Conservation (phyloP, 176 grass and related monocot genomes). For the Oryza australiensis region DNA sequence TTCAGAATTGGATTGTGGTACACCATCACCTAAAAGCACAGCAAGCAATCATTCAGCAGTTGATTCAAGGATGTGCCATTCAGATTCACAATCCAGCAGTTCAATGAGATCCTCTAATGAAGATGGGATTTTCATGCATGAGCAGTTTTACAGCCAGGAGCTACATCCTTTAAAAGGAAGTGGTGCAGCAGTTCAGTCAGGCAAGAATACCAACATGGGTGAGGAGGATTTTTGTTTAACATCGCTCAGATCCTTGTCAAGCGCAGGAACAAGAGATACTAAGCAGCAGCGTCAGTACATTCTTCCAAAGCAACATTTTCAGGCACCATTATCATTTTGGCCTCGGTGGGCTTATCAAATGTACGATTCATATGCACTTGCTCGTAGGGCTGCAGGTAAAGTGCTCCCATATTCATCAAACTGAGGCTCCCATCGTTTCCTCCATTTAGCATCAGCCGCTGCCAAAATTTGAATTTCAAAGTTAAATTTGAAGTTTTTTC, state of each 20-base stretch:
- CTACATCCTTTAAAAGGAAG: background rate
- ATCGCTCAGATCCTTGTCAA: constrained; percentile 14
- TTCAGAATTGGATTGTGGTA: constrained; percentile 44
- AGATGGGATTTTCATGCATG: constrained; percentile 38
- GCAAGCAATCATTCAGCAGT: constrained; percentile 48
- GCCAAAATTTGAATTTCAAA: too few species aligned
- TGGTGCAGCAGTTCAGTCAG: constrained; percentile 26
- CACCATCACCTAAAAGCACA: constrained; percentile 36
- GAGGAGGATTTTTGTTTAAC: constrained; percentile 35
- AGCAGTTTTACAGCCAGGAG: constrained; percentile 12
- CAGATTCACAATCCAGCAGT: constrained; percentile 56
- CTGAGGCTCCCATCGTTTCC: too few species aligned
- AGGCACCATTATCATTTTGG: constrained; percentile 77
- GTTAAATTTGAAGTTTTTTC: too few species aligned
- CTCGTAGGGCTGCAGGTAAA: constrained; percentile 77
- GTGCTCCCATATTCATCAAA: constrained; percentile 14
- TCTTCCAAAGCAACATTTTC: constrained; percentile 45
- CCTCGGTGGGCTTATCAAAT: constrained; percentile 92
- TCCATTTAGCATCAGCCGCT: too few species aligned
- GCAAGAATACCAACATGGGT: constrained; percentile 33
- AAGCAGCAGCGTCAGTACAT: constrained; percentile 34
- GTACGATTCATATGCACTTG: constrained; percentile 87
- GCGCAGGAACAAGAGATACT: constrained; percentile 36
- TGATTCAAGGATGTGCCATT: constrained; percentile 43
- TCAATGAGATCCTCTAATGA: constrained; percentile 50